Percentiles rank a stretch among this genome's conserved stretches.
These are phyloP conservation scores for Achlya hypogyna DNA, from an alignment of 352 stramenopile genomes.

Conservation along the genomic window DNA sequence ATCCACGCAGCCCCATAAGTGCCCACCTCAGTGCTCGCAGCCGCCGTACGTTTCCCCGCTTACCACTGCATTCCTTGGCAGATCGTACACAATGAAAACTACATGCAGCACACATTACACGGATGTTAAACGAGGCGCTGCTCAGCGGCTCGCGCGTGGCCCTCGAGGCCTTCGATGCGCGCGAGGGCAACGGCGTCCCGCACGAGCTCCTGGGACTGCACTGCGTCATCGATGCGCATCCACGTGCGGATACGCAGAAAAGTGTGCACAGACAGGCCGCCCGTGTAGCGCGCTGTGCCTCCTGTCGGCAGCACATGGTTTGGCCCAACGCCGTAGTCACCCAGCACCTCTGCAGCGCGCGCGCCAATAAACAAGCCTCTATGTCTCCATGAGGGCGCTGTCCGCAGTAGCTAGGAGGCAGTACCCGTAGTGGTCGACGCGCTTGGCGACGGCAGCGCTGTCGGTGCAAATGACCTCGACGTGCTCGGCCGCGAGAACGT, in stretches of 20 bases:
- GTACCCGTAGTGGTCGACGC: conserved; percentile 59
- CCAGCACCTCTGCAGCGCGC: conserved; percentile 91
- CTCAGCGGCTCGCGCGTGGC: conserved; percentile 69
- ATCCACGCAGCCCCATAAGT: background rate
- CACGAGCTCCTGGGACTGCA: conserved; percentile 78
- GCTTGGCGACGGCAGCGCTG: conserved; percentile 70
- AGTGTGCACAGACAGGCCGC: conserved; percentile 95
- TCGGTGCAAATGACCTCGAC: conserved; percentile 89
- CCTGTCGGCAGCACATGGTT: conserved; percentile 98
- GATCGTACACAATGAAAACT: no score
- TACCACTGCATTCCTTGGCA: no score
- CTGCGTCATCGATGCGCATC: conserved; percentile 94
- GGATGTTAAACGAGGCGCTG: conserved; percentile 58
- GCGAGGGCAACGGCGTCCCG: conserved; percentile 92
- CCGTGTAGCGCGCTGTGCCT: conserved; percentile 95
- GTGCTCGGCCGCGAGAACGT: conserved; percentile 79
- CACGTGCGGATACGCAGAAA: conserved; percentile 97
- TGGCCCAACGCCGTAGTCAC: conserved; percentile 97
- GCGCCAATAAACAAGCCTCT: conserved; percentile 93
- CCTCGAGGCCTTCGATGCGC: conserved; percentile 79
- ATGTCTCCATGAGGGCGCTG: conserved; percentile 28
- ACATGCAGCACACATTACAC: background rate
- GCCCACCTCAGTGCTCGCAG: no score
- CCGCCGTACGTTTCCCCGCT: no score
- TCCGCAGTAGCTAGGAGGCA: background rate